These are phyloP conservation scores for Cryphonectria parasitica DNA, from an alignment of 2,329 filamentous ascomycete species.

Conservation along the genomic window DNA sequence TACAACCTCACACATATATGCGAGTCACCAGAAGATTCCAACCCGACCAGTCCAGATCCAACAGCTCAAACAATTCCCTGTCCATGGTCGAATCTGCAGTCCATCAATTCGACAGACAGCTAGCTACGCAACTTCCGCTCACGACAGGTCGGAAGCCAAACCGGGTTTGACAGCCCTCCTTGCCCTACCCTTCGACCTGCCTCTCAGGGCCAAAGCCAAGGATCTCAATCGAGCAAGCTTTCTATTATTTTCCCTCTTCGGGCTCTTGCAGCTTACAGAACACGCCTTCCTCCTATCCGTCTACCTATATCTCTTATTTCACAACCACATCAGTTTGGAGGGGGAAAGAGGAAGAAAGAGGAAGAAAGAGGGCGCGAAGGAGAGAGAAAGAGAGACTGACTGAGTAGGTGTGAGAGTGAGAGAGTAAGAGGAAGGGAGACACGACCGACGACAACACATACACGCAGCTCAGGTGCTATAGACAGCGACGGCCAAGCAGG, in stretches of 20 bases:
- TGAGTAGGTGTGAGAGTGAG: not conserved
- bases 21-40: not conserved
- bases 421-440: not conserved
- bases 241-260: not conserved
- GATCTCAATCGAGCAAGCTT: constrained; percentile 19
- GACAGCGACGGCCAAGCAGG: constrained; percentile 17
- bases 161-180: constrained; percentile 14
- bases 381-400: not conserved
- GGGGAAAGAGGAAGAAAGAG: not conserved
- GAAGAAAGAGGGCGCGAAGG: not conserved
- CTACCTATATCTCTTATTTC: not conserved
- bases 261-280: not conserved
- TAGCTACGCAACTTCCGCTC: constrained; percentile 21
- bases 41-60: constrained; percentile 2
- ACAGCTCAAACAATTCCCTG: constrained; percentile 10
- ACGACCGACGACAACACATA: not conserved
- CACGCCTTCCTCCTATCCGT: constrained; percentile 13
- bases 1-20: not conserved
- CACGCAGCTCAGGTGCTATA: not conserved
- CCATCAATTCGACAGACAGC: constrained; percentile 19
- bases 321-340: not conserved
- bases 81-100: constrained; percentile 26
- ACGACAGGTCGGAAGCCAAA: not conserved
- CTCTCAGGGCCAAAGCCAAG: constrained; percentile 14
- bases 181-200: constrained; percentile 6